These are phyloP conservation scores for Fremontodendron californicum DNA, from an alignment of 345 rosid genomes.

Conservation along the genomic window DNA sequence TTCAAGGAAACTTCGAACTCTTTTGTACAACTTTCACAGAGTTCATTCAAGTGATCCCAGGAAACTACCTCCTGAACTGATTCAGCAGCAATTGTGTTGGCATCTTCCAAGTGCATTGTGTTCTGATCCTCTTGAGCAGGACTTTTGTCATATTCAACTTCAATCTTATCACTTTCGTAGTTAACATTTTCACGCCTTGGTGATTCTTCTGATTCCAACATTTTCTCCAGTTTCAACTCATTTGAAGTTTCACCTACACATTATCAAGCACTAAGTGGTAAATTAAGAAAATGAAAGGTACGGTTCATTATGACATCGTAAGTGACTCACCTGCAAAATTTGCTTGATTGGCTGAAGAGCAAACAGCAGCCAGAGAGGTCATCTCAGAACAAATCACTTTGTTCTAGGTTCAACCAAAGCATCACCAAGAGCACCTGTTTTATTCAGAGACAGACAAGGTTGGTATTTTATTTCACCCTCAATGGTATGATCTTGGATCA, in stretches of 20 bases:
- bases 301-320: background rate
- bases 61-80: background rate
- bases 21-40: background rate
- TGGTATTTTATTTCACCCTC: background rate
- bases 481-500: background rate
- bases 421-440: background rate
- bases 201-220: background rate
- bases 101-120: constrained; percentile 1
- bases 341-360: background rate
- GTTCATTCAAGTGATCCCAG: background rate
- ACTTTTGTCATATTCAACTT: background rate
- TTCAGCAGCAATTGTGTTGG: background rate
- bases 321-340: background rate
- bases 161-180: background rate
- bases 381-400: background rate
- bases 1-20: background rate
- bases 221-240: background rate
- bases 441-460: background rate
- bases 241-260: constrained; percentile 12
- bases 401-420: constrained; percentile 6
- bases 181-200: background rate
- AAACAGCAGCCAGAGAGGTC: constrained; percentile 2
- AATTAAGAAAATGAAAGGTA: background rate
- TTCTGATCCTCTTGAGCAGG: background rate
- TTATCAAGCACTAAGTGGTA: background rate